Conservation (phyloP, 139 green algal genomes). For the Gonium pectorale region DNA sequence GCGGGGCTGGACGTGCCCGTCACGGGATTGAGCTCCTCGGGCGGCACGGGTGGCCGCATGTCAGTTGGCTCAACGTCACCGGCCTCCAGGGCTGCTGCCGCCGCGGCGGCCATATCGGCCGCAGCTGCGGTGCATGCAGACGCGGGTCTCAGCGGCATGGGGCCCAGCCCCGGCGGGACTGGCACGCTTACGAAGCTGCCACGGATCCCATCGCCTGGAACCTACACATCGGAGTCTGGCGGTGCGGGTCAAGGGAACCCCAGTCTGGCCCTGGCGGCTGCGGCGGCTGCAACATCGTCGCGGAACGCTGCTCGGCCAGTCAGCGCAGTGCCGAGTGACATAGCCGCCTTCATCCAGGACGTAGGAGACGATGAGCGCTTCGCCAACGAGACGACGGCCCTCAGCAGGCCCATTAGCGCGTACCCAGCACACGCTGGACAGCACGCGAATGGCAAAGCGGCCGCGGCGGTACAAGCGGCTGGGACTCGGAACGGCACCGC, state of each 20-base stretch:
- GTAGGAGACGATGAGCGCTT: constrained; percentile 38
- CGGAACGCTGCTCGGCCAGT: neutral
- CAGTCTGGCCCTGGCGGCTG: neutral
- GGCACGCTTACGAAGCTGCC: neutral
- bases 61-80: no score
- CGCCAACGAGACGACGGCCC: constrained; percentile 5
- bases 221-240: constrained; percentile 4
- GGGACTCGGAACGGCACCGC: neutral
- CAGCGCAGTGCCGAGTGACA: constrained; percentile 11
- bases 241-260: neutral
- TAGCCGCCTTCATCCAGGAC: constrained; percentile 42
- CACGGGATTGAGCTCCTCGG: neutral
- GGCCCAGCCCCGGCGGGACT: neutral
- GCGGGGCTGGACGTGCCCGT: constrained; percentile 20
- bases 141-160: neutral
- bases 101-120: neutral
- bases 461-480: neutral
- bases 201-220: constrained; percentile 32
- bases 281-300: neutral
- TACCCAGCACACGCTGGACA: neutral
- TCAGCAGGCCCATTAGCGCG: constrained; percentile 30
- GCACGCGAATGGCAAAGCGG: neutral
- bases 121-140: neutral
- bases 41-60: no score
- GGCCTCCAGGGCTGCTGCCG: neutral